phyloP scores from a whole-genome alignment of 2,329 filamentous ascomycete genomes.

The Gremmenia infestans region DNA sequence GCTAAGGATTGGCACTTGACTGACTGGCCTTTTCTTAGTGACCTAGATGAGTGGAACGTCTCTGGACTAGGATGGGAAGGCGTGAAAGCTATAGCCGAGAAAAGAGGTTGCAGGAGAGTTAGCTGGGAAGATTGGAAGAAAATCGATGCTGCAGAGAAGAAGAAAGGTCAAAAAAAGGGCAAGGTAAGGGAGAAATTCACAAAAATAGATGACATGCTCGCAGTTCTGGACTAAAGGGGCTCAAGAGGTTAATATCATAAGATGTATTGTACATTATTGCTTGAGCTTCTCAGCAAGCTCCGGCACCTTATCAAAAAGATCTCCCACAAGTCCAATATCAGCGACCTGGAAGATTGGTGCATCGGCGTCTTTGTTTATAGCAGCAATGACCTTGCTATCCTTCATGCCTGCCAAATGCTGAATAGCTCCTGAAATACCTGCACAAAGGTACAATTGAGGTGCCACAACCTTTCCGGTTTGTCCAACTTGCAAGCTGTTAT shows the following conservation, averaged over 20 bases:
- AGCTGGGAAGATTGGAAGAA: conserved; percentile 81
- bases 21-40: neutral
- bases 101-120: conserved; percentile 56
- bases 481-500: conserved; percentile 96
- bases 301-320: conserved; percentile 92
- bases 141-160: conserved; percentile 75
- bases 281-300: conserved; percentile 93
- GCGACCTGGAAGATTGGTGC: conserved; percentile 98
- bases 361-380: conserved; percentile 96
- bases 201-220: conserved; percentile 52
- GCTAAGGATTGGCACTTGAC: conserved; percentile 64
- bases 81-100: conserved; percentile 55
- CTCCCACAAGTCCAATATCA: conserved; percentile 90
- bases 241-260: conserved; percentile 8
- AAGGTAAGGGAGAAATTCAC: conserved; percentile 75
- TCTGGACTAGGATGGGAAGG: conserved; percentile 69
- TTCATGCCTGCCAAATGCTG: conserved; percentile 99
- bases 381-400: conserved; percentile 98
- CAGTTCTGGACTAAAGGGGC: conserved; percentile 38
- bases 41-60: conserved; percentile 25
- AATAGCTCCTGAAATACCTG: conserved; percentile 94
- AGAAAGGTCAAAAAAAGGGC: conserved; percentile 58
- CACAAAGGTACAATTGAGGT: conserved; percentile 89
- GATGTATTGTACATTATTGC: conserved; percentile 25
- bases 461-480: conserved; percentile 99